A percentile compares a stretch with the other conserved stretches of the same genome.
phyloP scores from a whole-genome alignment of 2,329 filamentous ascomycete genomes.

The Cadophora gregata region DNA sequence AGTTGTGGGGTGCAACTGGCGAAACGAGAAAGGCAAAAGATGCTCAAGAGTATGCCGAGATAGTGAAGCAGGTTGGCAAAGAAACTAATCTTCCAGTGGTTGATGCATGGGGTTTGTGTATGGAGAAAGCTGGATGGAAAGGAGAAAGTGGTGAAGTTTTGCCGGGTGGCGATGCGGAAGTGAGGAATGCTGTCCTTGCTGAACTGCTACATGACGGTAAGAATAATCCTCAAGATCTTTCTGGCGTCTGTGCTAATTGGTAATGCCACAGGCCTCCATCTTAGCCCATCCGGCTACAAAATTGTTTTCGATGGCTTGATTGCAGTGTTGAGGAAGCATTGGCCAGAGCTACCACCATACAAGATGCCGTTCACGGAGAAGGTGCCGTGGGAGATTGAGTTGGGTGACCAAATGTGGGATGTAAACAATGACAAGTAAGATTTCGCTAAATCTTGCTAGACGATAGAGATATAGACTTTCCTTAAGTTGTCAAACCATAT shows the following conservation, averaged over 20 bases:
- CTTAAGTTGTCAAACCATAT: too few species aligned
- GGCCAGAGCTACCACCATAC: slow-evolving; percentile 36
- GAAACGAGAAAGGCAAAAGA: slow-evolving; percentile 48
- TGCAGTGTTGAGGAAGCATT: slow-evolving; percentile 32
- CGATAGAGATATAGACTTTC: not conserved
- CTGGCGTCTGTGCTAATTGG: slow-evolving; percentile 4
- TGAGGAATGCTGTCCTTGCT: slow-evolving; percentile 31
- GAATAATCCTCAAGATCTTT: not conserved
- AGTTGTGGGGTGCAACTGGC: slow-evolving; percentile 52
- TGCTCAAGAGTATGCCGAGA: slow-evolving; percentile 63
- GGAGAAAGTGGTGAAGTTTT: slow-evolving; percentile 20
- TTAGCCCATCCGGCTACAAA: slow-evolving; percentile 35
- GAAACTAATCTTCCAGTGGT: slow-evolving; percentile 61
- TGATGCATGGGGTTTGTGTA: slow-evolving; percentile 80
- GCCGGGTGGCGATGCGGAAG: slow-evolving; percentile 28
- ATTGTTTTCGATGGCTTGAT: slow-evolving; percentile 36
- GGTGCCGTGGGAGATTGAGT: slow-evolving; percentile 33
- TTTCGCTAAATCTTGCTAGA: not conserved
- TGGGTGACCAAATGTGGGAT: slow-evolving; percentile 34
- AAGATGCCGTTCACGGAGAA: slow-evolving; percentile 34
- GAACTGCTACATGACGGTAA: slow-evolving; percentile 35
- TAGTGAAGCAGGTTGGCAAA: slow-evolving; percentile 62
- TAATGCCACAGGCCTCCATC: slow-evolving; percentile 32
- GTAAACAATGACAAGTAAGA: slow-evolving; percentile 23
- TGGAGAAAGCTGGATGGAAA: slow-evolving; percentile 62